Evolutionary conservation across 805 yeast genomes (phyloP).

Genomic region (Spathaspora gorwiae): DNA sequence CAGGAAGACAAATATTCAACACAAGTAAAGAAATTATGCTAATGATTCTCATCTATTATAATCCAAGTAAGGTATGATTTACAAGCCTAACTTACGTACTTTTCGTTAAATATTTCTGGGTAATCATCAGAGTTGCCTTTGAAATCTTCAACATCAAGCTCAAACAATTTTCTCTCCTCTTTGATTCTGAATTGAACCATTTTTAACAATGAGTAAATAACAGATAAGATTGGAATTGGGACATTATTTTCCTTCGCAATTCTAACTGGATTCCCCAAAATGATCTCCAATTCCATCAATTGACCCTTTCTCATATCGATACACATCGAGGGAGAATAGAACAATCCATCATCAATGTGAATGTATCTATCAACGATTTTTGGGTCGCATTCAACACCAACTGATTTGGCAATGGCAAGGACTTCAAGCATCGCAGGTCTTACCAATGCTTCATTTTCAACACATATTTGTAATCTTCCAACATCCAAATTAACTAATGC

Average conservation of each 20-base stretch:
- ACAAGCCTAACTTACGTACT: neutral
- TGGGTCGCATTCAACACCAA: slow-evolving; percentile 52
- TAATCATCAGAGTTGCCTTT: slow-evolving; percentile 8
- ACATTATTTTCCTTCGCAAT: slow-evolving; percentile 37
- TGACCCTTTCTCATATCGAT: slow-evolving; percentile 34
- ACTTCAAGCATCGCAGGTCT: slow-evolving; percentile 68
- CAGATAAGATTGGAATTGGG: slow-evolving; percentile 52
- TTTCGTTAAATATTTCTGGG: slow-evolving; percentile 7
- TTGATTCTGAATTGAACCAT: slow-evolving; percentile 59
- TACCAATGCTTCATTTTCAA: slow-evolving; percentile 26
- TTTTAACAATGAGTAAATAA: slow-evolving; percentile 55
- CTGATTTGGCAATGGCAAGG: slow-evolving; percentile 61
- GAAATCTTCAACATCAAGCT: slow-evolving; percentile 8
- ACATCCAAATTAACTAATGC: slow-evolving; percentile 32
- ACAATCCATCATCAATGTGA: slow-evolving; percentile 43
- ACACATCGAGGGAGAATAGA: slow-evolving; percentile 40
- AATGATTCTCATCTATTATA: too few species aligned
- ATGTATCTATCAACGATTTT: slow-evolving; percentile 42
- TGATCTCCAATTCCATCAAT: slow-evolving; percentile 37
- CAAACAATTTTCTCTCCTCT: slow-evolving; percentile 46
- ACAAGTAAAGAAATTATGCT: too few species aligned
- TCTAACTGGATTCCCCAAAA: slow-evolving; percentile 36
- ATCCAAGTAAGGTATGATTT: too few species aligned
- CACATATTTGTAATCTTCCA: slow-evolving; percentile 30
- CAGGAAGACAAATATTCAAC: too few species aligned